phyloP scores from a whole-genome alignment of 768 basidiomycete genomes.

The Podaxis pistillaris region DNA sequence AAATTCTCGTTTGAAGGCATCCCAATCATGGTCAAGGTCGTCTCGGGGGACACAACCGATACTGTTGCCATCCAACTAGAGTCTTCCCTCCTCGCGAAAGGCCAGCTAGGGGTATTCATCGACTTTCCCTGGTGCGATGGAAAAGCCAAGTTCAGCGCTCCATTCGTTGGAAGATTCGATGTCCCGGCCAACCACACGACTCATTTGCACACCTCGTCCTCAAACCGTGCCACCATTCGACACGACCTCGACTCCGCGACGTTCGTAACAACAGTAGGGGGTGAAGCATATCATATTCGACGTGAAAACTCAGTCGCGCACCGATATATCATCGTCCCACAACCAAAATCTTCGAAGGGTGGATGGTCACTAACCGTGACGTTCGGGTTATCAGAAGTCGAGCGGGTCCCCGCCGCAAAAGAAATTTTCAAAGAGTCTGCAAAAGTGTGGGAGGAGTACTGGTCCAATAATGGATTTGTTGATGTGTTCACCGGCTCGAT shows the following conservation, averaged over 20 bases:
- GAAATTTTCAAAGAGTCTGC: conserved; percentile 34
- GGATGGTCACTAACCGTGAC: conserved; percentile 37
- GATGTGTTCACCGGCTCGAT: conserved; percentile 49
- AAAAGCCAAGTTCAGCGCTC: conserved; percentile 50
- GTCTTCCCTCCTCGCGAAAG: conserved; percentile 38
- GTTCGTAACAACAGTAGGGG: conserved; percentile 42
- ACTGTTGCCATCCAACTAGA: conserved; percentile 38
- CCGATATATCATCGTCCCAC: conserved; percentile 45
- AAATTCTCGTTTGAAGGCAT: conserved; percentile 37
- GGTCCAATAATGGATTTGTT: conserved; percentile 49
- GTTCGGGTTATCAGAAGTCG: conserved; percentile 24
- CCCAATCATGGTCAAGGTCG: conserved; percentile 37
- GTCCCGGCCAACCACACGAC: conserved; percentile 49
- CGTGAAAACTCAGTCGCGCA: conserved; percentile 43
- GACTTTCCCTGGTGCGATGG: conserved; percentile 67
- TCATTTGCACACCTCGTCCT: conserved; percentile 22
- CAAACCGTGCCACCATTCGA: conserved; percentile 34
- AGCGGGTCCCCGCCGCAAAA: conserved; percentile 20
- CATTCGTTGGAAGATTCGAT: conserved; percentile 56
- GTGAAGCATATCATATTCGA: conserved; percentile 36
- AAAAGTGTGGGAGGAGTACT: conserved; percentile 44
- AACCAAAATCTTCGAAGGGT: conserved; percentile 4
- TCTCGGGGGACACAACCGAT: conserved; percentile 36
- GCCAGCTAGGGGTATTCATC: conserved; percentile 46
- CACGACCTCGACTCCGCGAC: conserved; percentile 40